These are phyloP conservation scores for Solanum virginianum DNA, from an alignment of 257 asterid species.

Conservation along the genomic window DNA sequence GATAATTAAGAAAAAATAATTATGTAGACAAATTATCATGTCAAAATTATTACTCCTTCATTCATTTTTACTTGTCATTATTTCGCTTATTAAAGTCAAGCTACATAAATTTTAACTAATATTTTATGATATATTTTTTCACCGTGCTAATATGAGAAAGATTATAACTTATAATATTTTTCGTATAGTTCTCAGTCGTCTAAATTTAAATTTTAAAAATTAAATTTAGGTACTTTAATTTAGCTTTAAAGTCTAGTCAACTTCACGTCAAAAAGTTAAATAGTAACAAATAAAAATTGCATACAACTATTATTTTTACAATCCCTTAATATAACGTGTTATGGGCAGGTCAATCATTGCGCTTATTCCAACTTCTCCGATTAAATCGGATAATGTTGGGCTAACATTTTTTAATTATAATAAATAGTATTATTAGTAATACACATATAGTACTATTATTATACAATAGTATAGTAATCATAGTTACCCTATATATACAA, in stretches of 20 bases:
- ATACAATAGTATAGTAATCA: background rate
- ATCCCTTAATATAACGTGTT: constrained; percentile 10
- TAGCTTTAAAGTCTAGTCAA: no score
- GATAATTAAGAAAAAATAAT: background rate
- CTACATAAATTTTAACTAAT: no score
- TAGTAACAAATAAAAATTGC: no score
- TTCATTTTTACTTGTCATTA: no score
- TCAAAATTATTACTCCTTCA: background rate
- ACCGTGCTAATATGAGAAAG: no score
- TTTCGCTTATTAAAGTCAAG: no score
- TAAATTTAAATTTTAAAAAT: no score
- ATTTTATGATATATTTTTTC: no score
- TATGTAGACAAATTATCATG: background rate
- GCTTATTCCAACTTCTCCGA: constrained; percentile 4
- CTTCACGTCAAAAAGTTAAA: no score
- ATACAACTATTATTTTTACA: background rate
- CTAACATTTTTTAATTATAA: background rate
- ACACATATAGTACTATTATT: background rate
- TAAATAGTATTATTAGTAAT: background rate
- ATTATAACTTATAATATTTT: no score
- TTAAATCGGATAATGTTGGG: constrained; percentile 18
- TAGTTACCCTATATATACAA: background rate
- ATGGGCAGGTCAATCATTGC: constrained; percentile 19
- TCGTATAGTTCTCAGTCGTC: no score
- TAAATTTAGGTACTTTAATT: no score